phyloP scores from a whole-genome alignment of 495 filamentous ascomycete genomes.

The Podospora australis region DNA sequence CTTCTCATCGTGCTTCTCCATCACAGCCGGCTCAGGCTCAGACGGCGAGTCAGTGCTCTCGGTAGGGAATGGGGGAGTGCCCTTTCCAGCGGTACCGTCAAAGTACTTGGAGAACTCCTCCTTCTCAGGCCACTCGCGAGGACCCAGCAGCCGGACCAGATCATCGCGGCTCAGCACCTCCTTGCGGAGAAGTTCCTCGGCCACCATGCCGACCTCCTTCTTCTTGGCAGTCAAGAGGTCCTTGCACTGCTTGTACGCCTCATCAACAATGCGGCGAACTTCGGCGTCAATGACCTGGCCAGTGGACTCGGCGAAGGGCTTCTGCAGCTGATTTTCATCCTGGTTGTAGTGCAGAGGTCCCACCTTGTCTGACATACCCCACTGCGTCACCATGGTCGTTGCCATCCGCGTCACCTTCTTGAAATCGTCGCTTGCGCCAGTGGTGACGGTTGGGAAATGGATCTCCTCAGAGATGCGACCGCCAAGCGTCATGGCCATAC shows the following conservation, averaged over 20 bases:
- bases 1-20: constrained; percentile 10
- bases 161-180: constrained; percentile 88
- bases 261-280: constrained; percentile 80
- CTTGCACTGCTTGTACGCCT: constrained; percentile 86
- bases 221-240: constrained; percentile 79
- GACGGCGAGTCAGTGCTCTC: constrained; percentile 35
- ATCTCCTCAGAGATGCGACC: constrained; percentile 92
- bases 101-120: constrained; percentile 94
- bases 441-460: constrained; percentile 93
- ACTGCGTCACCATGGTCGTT: constrained; percentile 93
- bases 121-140: constrained; percentile 71
- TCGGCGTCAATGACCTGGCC: constrained; percentile 85
- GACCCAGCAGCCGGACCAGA: constrained; percentile 79
- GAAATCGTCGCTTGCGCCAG: constrained; percentile 92
- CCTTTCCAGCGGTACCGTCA: constrained; percentile 39
- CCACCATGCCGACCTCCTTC: constrained; percentile 78
- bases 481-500: constrained; percentile 98
- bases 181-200: constrained; percentile 87
- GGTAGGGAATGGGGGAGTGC: constrained; percentile 45
- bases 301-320: constrained; percentile 93
- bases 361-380: constrained; percentile 92
- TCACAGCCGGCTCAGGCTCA: constrained; percentile 18
- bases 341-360: constrained; percentile 87
- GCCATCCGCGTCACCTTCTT: constrained; percentile 97
- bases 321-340: constrained; percentile 68